Evolutionary conservation across 129 eudicot genomes (phyloP), one percentile per base, ranked within the genome.

Genomic region (Gnaphalium uliginosum): DNA sequence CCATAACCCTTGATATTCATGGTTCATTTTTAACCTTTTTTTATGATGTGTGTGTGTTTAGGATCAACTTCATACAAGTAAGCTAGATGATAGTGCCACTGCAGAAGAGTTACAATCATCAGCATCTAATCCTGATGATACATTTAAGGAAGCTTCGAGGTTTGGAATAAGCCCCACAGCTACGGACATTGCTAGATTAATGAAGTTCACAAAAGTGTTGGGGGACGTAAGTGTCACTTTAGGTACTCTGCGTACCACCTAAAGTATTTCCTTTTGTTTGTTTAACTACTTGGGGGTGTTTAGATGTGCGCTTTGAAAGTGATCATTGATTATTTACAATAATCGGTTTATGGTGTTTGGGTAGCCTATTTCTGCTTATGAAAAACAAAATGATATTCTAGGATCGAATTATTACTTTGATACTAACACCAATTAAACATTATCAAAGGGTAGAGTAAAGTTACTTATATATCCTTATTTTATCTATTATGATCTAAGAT

Each of bases 131-230:
- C 48, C 81, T 65, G 83, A 78, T 66, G 59, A 65, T 74, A 59
- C 87, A 21, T 64, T 89, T 74, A 77, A 74, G 71, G 92, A 88
- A 74, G 77, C 74, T 29, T 87, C 89, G 19, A 88, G 87, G 83
- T 29, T 86, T 50, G 57, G 19, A 15, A 50, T 50, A 2, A 50
- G 57, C 57, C 57, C 57, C 57, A 15, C 21, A 50, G 21, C 57
- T 26, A 29, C 96, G 2, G 97, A 89, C 81, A 88, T 96, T 74
- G 96, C 92, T 17, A 88, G 90, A 83, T 63, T 91, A 60, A 81
- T 76, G 87, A 91, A 87, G 80, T 91, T 91, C 79, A 86, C 86
- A 25, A 91, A 91, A 81, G 90, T 83, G 68, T 84, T 91, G 75
- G 84, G 96, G 50, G 83, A 72, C 2, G 66, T 85, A 30, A 77